Evolutionary conservation across 1,284 basidiomycete genomes (phyloP), one percentile per base, ranked within the genome.

Genomic region (Hymenochaete sp.): DNA sequence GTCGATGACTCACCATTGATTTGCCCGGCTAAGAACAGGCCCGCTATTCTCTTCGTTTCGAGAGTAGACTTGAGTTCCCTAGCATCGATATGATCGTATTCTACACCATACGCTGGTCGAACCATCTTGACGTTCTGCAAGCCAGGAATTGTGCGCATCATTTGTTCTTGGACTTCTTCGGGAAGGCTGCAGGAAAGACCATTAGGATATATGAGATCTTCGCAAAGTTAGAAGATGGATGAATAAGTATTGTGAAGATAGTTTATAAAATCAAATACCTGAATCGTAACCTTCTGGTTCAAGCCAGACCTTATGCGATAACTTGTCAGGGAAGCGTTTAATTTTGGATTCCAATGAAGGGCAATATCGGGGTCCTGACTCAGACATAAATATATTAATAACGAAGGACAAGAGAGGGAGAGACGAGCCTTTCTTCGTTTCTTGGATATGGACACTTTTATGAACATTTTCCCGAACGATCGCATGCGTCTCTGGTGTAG

Each of bases 51-150:
- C 57, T 90, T 90, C 0, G 89, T 92, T 61, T 93, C 86, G 45
- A 93, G 68, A 0, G 86, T 90, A 86, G 85, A 67, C 24, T 66
- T 68, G 29, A 93, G 69, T 55, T 93, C 89, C 28, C 86, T 68
- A 4, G 91, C 82, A 62, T 93, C 90, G n/a, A 93, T 73, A 56
- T 90, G 82, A 55, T 93, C 91, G 55, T 93, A 95, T 59, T 95
- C 90, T 27, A 95, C 90, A 1, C 91, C 91, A 63, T 93, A 95
- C 0, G 89, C 91, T 0, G 90, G 88, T 52, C 73, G 68, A 2
- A 87, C 72, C 69, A 93, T 83, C 56, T 81, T 74, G 8, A 82
- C 90, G 19, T 82, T 78, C 63, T 93, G 88, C 18, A 95, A 66
- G 0, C 91, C 90, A 0, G 79, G 82, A 28, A 93, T 80, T 0